Conservation (phyloP, 306 rosid genomes). For the Rubus parviflorus region DNA sequence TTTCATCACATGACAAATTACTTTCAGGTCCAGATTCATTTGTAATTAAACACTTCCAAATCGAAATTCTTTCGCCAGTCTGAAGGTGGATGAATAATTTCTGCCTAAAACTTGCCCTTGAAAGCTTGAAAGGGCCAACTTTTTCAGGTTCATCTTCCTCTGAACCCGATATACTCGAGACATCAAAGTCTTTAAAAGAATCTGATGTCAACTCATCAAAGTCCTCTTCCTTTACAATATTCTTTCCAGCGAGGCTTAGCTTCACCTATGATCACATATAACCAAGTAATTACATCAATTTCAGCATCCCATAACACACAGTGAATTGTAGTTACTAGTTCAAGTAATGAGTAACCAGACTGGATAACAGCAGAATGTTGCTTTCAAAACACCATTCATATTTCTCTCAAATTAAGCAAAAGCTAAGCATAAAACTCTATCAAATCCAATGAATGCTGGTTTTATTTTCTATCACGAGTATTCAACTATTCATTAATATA, state of each 20-base stretch:
- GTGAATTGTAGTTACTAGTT: not conserved
- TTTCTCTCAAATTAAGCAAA: not conserved
- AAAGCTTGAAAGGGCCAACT: slow-evolving; percentile 29
- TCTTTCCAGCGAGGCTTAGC: slow-evolving; percentile 83
- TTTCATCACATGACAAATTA: slow-evolving; percentile 38
- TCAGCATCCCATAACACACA: not conserved
- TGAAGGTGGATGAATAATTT: slow-evolving; percentile 56
- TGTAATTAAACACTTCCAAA: slow-evolving; percentile 79
- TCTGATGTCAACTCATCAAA: slow-evolving; percentile 83
- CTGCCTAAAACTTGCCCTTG: slow-evolving; percentile 45
- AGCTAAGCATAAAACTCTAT: not conserved
- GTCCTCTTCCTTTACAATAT: slow-evolving; percentile 87
- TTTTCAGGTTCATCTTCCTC: slow-evolving; percentile 67
- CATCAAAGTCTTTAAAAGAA: slow-evolving; percentile 75
- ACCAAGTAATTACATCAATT: slow-evolving; percentile 17
- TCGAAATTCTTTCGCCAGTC: slow-evolving; percentile 65
- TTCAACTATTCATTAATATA: not conserved
- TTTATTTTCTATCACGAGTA: not conserved
- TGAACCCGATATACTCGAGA: slow-evolving; percentile 95
- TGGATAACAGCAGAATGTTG: not conserved
- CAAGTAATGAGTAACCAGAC: not conserved
- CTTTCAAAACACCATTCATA: not conserved
- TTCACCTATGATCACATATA: slow-evolving; percentile 63
- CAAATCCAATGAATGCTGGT: not conserved
- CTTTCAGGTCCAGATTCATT: slow-evolving; percentile 49